Evolutionary conservation across 192 early-diverging fungal genomes (phyloP).

Genomic region (Mortierella claussenii): DNA sequence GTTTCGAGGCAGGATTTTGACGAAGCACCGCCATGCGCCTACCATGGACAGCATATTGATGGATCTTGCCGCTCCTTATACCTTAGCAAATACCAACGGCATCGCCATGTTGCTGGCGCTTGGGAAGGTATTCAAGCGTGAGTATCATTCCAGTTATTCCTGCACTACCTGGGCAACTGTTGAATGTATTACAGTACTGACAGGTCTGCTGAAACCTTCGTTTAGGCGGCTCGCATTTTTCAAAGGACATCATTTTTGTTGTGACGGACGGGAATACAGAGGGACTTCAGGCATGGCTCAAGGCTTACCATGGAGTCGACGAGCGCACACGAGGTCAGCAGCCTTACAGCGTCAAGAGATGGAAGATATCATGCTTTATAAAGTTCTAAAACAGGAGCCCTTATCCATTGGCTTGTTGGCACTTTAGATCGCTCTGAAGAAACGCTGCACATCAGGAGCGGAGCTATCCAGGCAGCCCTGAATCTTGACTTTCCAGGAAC

Average conservation of each 20-base stretch:
- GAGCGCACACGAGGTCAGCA: constrained; percentile 38
- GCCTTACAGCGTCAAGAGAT: no score
- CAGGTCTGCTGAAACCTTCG: no score
- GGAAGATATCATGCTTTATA: no score
- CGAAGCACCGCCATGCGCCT: no score
- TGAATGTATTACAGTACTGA: no score
- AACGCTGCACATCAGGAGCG: constrained; percentile 63
- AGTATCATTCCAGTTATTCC: no score
- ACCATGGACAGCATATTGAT: no score
- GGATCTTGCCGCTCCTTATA: constrained; percentile 30
- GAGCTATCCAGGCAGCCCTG: constrained; percentile 87
- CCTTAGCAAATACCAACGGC: constrained; percentile 59
- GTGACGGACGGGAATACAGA: constrained; percentile 79
- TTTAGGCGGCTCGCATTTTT: constrained; percentile 81
- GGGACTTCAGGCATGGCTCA: constrained; percentile 89
- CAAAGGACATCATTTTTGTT: constrained; percentile 92
- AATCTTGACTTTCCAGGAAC: constrained; percentile 86
- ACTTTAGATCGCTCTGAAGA: constrained; percentile 29
- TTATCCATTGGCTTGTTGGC: no score
- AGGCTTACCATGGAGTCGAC: constrained; percentile 85
- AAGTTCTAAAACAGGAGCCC: no score
- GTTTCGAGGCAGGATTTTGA: background rate
- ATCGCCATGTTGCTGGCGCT: constrained; percentile 60
- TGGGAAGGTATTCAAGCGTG: constrained; percentile 66
- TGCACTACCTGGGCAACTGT: no score